Base-by-base conservation (phyloP, 345 rosid genomes). In the Aquilaria malaccensis region DNA sequence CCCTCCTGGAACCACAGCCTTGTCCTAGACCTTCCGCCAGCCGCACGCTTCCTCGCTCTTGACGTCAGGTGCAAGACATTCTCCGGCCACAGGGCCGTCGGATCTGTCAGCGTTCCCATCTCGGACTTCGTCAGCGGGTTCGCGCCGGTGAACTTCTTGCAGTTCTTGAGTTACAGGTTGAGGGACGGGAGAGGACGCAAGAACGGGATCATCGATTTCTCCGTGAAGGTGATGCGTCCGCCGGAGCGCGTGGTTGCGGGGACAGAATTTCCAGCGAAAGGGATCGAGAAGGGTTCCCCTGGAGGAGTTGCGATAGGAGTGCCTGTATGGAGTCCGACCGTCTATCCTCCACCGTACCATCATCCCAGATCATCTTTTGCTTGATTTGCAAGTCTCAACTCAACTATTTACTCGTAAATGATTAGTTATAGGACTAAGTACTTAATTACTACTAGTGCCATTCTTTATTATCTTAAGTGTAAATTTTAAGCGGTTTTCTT, bases 151-250 rank as follows among this genome's bases (percentile, higher is more conserved):
- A 81, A 76, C n/a, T 71, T 77, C 67, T 58, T 83, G 31, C 90
- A 82, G 6, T 78, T 90, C 47, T 70, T 90, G 81, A 90, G 95
- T 65, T 87, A 87, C 32, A 72, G 97, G 56, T 69, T 91, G 43
- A 72, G 82, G 55, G 84, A 91, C 43, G 51, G 53, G 0, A 67
- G 47, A 13, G 78, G 89, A 14, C 59, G 68, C 2, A 78, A 68
- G 68, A 75, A 83, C 3, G 91, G 96, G 0, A 79, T 91, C 33
- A 52, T 91, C 0, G 85, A 91, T 59, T 67, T 91, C 0, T 91
- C 96, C 0, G 83, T 84, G 1, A 78, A 77, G 64, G 80, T 83
- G 10, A 83, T 69, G n/a, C 41, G 43, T 70, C 68, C 68, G 0
- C 66, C 56, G 55, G 73, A 65, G 45, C 63, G 43, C 1, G 63